Evolutionary conservation across 2,329 filamentous ascomycete species (phyloP), one percentile per base, ranked within the genome.

Genomic region (Escovopsis sp.): DNA sequence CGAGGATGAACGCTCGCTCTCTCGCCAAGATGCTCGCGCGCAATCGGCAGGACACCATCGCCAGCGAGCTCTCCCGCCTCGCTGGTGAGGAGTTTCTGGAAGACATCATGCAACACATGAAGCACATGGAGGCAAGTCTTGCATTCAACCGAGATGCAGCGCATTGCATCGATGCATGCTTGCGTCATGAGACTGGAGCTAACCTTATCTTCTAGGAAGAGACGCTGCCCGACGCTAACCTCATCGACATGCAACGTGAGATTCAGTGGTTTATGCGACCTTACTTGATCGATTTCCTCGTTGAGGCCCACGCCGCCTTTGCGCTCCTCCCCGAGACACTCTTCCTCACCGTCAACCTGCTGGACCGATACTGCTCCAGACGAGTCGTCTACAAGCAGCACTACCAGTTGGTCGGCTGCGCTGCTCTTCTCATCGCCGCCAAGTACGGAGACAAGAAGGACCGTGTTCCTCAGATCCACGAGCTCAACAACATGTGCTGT

Each of bases 181-280:
- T 32, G 28, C 28, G 28, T 32, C 28, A 32, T 32, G 28, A 32
- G 8, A 32, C 28, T 32, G 12, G 9, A 26, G 35, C 18, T 15
- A 26, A 32, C 26, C 9, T 3, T 12, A 32, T 37, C 23, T 26
- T 9, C 33, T 30, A 76, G 74, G 75, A 81, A 56, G 83, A 93
- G 65, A 96, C 91, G 26, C 71, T 96, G 51, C 85, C 91, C 42
- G 91, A 98, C 63, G 89, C 94, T 60, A 89, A 89, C 62, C 87
- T 93, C 33, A 98, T 98, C 61, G 91, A 98, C 62, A 95, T 96
- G 64, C 91, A 98, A 66, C 87, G 88, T 51, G 91, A 98, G 72
- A 96, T 98, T 49, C 87, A 96, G 61, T 98, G 91, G 91, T 96
- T 93, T 67, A 98, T 98, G 91, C 74, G 91, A 55, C 91, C 91